Evolutionary conservation across 768 basidiomycete species (phyloP).

Genomic region (Aureoboletus auriporus): DNA sequence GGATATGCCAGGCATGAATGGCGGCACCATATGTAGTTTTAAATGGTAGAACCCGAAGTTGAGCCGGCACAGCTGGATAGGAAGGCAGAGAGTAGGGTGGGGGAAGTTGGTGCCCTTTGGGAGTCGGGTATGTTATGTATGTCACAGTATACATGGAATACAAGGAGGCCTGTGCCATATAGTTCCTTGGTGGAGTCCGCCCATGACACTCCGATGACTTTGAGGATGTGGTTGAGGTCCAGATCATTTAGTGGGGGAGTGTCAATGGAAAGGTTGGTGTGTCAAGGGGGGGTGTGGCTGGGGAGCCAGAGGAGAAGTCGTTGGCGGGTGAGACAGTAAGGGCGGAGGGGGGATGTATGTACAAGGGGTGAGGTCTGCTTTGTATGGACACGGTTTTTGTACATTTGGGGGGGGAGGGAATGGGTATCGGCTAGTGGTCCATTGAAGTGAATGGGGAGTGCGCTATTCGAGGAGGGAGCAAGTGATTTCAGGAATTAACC

Average conservation of each 20-base stretch:
- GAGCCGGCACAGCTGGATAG: constrained; percentile 29
- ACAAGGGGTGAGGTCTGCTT: constrained; percentile 1
- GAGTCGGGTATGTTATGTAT: constrained; percentile 27
- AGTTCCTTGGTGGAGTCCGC: constrained; percentile 28
- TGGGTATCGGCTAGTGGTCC: too few relatives aligned
- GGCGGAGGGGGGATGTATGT: not conserved
- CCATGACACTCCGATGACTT: constrained; percentile 26
- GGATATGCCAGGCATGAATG: constrained; percentile 43
- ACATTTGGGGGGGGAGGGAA: too few relatives aligned
- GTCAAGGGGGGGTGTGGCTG: not conserved
- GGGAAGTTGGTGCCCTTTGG: constrained; percentile 25
- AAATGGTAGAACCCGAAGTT: constrained; percentile 30
- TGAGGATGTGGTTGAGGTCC: constrained; percentile 22
- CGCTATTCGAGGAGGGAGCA: too few relatives aligned
- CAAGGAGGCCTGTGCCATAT: constrained; percentile 37
- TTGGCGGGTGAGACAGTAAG: not conserved
- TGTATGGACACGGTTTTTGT: not conserved
- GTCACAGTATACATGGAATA: constrained; percentile 42
- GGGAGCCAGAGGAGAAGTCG: constrained; percentile 1
- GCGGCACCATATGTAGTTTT: constrained; percentile 38
- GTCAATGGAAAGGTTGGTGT: too few relatives aligned
- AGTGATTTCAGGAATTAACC: too few relatives aligned
- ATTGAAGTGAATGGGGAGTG: too few relatives aligned
- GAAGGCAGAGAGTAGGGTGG: constrained; percentile 26
- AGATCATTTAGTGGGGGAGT: not conserved